Evolutionary conservation across 2,329 filamentous ascomycete species (phyloP).

Genomic region (Septoria linicola): DNA sequence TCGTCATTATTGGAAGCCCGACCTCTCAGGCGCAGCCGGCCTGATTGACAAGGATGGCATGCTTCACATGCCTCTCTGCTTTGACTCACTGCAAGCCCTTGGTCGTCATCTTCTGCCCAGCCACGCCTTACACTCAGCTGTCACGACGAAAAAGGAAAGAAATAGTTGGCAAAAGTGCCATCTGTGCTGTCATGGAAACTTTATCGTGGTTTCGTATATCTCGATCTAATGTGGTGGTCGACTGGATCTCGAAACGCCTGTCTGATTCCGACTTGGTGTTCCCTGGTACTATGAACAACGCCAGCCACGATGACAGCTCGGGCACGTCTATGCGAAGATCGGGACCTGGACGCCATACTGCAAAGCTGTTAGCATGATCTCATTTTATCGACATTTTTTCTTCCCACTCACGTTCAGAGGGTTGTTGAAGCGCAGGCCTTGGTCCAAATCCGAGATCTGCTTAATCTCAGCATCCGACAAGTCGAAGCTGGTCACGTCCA

Average conservation of each 20-base stretch:
- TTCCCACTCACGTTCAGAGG: conserved; percentile 61
- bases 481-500: conserved; percentile 66
- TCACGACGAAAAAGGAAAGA: neutral
- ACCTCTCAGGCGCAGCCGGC: conserved; percentile 1
- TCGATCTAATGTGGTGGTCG: neutral
- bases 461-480: conserved; percentile 65
- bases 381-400: neutral
- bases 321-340: conserved; percentile 24
- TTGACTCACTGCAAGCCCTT: conserved; percentile 7
- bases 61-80: neutral
- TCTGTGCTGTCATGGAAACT: conserved; percentile 2
- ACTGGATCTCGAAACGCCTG: neutral
- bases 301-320: neutral
- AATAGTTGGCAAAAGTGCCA: conserved; percentile 4
- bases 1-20: conserved; percentile 1
- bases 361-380: neutral
- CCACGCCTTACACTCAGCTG: neutral
- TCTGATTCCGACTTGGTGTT: neutral
- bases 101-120: neutral
- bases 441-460: conserved; percentile 64
- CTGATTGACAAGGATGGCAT: conserved; percentile 7
- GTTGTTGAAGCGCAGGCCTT: conserved; percentile 72
- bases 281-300: neutral
- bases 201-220: conserved; percentile 2
- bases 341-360: conserved; percentile 24